phyloP scores from a whole-genome alignment of 2,329 filamentous ascomycete species.

The Penicillium sp. region DNA sequence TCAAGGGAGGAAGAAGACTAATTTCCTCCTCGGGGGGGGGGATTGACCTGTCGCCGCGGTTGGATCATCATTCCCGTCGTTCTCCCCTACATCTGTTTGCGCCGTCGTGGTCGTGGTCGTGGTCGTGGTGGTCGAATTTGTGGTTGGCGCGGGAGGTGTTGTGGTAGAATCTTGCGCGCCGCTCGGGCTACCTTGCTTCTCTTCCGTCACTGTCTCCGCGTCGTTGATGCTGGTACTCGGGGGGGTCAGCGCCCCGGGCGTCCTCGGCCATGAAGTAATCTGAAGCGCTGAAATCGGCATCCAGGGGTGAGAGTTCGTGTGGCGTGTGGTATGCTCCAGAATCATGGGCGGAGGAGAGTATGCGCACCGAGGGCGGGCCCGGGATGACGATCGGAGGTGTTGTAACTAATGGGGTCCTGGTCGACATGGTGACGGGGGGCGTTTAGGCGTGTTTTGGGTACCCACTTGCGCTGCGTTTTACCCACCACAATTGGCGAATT shows the following conservation, averaged over 20 bases:
- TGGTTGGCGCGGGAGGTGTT: constrained; percentile 5
- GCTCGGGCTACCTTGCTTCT: constrained; percentile 10
- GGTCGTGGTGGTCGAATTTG: constrained; percentile 1
- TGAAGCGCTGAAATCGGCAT: constrained; percentile 35
- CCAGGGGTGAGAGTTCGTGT: constrained; percentile 34
- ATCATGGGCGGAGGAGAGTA: constrained; percentile 34
- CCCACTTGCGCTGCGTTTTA: constrained; percentile 25
- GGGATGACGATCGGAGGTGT: constrained; percentile 29
- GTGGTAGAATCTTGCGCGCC: constrained; percentile 22
- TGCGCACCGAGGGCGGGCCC: constrained; percentile 28
- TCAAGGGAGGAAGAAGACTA: constrained; percentile 37
- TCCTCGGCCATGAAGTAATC: constrained; percentile 39
- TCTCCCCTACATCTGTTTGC: constrained; percentile 17
- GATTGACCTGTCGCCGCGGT: constrained; percentile 24
- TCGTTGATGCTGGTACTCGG: constrained; percentile 27
- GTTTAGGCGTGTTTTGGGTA: constrained; percentile 35
- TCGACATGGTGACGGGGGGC: constrained; percentile 39
- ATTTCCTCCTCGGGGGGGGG: constrained; percentile 32
- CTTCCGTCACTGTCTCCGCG: constrained; percentile 24
- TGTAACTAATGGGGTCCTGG: constrained; percentile 26
- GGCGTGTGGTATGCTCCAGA: constrained; percentile 42
- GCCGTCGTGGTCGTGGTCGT: constrained; percentile 3
- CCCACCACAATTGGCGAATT: constrained; percentile 27
- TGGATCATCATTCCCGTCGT: constrained; percentile 20
- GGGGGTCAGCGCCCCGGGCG: constrained; percentile 30